Conservation (phyloP, 495 filamentous ascomycete species). For the Aspergillus incahuasiensis region DNA sequence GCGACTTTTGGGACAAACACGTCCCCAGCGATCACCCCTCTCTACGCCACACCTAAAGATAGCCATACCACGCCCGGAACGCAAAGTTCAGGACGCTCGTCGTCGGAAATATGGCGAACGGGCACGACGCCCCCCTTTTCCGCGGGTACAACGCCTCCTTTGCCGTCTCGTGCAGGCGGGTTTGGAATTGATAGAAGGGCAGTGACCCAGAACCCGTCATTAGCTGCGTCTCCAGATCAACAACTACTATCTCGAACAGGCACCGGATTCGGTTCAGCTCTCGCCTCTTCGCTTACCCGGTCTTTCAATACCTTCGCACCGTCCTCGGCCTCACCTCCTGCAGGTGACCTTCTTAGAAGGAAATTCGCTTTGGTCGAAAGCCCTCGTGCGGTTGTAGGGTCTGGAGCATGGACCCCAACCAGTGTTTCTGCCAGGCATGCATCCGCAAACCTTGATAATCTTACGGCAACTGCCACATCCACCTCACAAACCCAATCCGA, state of each 20-base stretch:
- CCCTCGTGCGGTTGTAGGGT: slow-evolving; percentile 54
- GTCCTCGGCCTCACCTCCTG: slow-evolving; percentile 64
- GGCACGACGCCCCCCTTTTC: slow-evolving; percentile 51
- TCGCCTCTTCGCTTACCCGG: slow-evolving; percentile 68
- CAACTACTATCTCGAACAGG: slow-evolving; percentile 41
- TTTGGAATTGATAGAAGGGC: slow-evolving; percentile 33
- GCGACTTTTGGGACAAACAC: slow-evolving; percentile 26
- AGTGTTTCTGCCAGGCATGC: slow-evolving; percentile 49
- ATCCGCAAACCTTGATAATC: slow-evolving; percentile 28
- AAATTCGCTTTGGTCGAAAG: slow-evolving; percentile 64
- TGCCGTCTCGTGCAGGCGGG: slow-evolving; percentile 27
- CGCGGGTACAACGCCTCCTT: slow-evolving; percentile 64
- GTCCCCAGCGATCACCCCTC: slow-evolving; percentile 29
- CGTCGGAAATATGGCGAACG: slow-evolving; percentile 35
- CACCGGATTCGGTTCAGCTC: slow-evolving; percentile 50
- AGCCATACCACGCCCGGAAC: slow-evolving; percentile 51
- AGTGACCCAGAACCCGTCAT: slow-evolving; percentile 58
- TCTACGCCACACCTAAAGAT: slow-evolving; percentile 56
- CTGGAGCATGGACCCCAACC: slow-evolving; percentile 60
- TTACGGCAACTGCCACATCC: slow-evolving; percentile 25
- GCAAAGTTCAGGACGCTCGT: slow-evolving; percentile 50
- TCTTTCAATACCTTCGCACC: slow-evolving; percentile 58
- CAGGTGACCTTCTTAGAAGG: slow-evolving; percentile 46
- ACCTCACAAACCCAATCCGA: slow-evolving; percentile 41
- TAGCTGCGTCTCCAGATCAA: slow-evolving; percentile 61